Evolutionary conservation across 1,284 basidiomycete genomes (phyloP), one percentile per base, ranked within the genome.

Genomic region (Ceratobasidium papillatum): DNA sequence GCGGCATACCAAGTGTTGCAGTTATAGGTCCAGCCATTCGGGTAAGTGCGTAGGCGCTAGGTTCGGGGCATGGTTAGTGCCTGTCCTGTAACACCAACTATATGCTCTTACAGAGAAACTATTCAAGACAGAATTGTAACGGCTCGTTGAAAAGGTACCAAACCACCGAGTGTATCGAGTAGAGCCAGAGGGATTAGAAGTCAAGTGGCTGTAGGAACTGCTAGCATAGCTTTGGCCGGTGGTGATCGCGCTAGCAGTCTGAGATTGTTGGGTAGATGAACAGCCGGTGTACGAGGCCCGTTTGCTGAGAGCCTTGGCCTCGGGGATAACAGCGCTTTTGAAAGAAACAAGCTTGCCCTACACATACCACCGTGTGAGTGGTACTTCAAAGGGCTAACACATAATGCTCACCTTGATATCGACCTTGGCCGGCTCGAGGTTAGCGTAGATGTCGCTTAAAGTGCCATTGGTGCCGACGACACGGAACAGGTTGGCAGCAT

Each of bases 401-500:
- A 12, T 7, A n/a, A 2, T n/a, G 9, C 11, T 25, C 5, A 65
- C 63, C 43, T 34, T 32, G 30, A 69, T 36, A 17, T 69, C 54
- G 27, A 69, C 85, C 22, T 81, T 80, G 75, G 85, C 75, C 36
- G 78, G 77, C 27, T 84, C 80, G 56, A 78, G 77, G 78, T 85
- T 82, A 4, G 80, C 77, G 56, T 82, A 78, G 32, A 75, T 75
- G 36, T 82, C 79, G 27, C 84, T 83, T 59, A 81, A 80, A 76
- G 84, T 78, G 73, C 80, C 78, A 11, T 79, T 77, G 32, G 79
- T 76, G 61, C 77, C 66, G 54, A 86, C 82, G 74, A 82, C 78
- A 79, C 84, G 82, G 82, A 87, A 86, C 59, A 82, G 78, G 78
- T 84, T 85, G 61, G 79, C 79, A n/a, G 85, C 82, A 74, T 82